Evolutionary conservation across 208 protist species (phyloP), one percentile per base, ranked within the genome.

Genomic region (Trichomonas vaginalis): DNA sequence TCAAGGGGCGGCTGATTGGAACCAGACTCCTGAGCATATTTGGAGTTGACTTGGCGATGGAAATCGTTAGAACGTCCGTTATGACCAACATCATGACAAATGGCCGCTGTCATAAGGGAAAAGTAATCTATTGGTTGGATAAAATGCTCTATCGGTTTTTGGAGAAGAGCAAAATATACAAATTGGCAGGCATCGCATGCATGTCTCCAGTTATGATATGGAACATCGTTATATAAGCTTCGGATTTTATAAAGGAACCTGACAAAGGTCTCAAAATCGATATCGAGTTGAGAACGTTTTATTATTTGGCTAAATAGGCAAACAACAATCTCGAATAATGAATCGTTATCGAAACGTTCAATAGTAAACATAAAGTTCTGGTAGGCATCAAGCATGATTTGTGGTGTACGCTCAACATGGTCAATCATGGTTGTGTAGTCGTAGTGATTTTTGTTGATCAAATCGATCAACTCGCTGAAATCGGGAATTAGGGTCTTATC

Each of bases 1-100:
- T 98, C 97, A 47, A 99, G 96, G 95, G 98, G 97, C 3, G 79
- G 79, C 15, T 39, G 35, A 42, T 86, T 86, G 49, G 49, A 21
- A 45, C 23, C 23, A 17, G 79, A 14, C n/a, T 39, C 6, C 6
- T 86, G 79, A 8, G 79, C 98, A 70, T 99, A 96, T 96, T 97
- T 97, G 8, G 98, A 97, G 87, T 97, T 96, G 12, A 98, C 98
- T 95, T 97, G 98, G 27, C 98, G 97, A 96, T 98, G 98, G 96
- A 99, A 99, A 96, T 98, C 98, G 97, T 99, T 99, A 97, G 99
- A 99, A 39, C 99, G 95, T 39, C 98, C 98, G 0, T 98, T 98
- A 96, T 99, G 98, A 96, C 99, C 98, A 96, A 98, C 98, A 97
- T 99, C 98, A 97, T 99, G 98, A 90, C 98, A 97, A 39, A 98